Conservation (phyloP, 2,329 filamentous ascomycete genomes). For the Colletotrichum sp. region DNA sequence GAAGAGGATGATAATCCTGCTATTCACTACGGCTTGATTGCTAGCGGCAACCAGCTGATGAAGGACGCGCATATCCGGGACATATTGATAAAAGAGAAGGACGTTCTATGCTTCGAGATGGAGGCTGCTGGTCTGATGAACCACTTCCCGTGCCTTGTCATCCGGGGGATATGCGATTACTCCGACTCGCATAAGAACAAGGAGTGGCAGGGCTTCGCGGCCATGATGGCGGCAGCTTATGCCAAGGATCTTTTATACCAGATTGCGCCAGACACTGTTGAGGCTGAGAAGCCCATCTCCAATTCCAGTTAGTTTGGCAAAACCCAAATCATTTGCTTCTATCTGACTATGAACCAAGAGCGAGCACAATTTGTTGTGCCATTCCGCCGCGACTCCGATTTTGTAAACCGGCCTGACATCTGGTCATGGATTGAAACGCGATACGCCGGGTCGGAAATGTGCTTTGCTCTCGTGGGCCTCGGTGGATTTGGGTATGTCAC, state of each 20-base stretch:
- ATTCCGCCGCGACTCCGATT: slow-evolving; percentile 19
- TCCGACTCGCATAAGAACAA: neutral
- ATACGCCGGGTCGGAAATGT: neutral
- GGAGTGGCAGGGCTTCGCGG: neutral
- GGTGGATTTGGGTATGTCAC: slow-evolving; percentile 20
- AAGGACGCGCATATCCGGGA: neutral
- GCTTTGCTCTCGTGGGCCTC: slow-evolving; percentile 16
- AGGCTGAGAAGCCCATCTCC: neutral
- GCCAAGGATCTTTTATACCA: neutral
- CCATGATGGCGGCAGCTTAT: neutral
- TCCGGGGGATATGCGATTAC: neutral
- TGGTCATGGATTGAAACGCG: slow-evolving; percentile 2
- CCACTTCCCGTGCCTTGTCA: neutral
- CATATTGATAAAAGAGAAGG: neutral
- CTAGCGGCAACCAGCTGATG: neutral
- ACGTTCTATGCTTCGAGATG: neutral
- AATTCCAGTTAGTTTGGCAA: neutral
- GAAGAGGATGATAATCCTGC: neutral
- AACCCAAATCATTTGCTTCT: neutral
- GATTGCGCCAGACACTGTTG: neutral
- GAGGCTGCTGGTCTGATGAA: neutral
- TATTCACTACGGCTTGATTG: neutral
- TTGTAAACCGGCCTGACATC: slow-evolving; percentile 14
- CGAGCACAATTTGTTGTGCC: neutral
- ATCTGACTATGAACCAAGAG: neutral